Evolutionary conservation across 2,329 filamentous ascomycete species (phyloP).

Genomic region (Lachnellula suecica): DNA sequence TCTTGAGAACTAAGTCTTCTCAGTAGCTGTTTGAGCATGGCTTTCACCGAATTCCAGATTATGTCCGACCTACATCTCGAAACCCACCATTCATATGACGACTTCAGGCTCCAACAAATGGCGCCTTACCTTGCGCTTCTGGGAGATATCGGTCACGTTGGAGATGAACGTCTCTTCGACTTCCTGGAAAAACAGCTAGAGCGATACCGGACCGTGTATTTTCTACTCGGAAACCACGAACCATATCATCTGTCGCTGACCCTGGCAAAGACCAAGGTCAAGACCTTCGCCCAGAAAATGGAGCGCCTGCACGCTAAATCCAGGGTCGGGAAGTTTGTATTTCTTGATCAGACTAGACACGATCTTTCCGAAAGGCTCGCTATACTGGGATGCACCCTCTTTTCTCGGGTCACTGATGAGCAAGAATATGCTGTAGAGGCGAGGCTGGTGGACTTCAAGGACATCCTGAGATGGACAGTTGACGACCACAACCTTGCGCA

Average conservation of each 20-base stretch:
- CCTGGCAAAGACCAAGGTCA: slow-evolving; percentile 14
- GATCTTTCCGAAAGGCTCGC: slow-evolving; percentile 37
- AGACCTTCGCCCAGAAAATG: slow-evolving; percentile 2
- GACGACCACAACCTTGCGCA: slow-evolving; percentile 10
- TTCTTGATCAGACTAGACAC: slow-evolving; percentile 39
- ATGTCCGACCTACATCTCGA: slow-evolving; percentile 46
- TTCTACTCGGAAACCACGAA: slow-evolving; percentile 48
- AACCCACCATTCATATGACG: slow-evolving; percentile 38
- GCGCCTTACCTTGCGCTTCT: slow-evolving; percentile 46
- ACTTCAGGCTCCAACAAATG: slow-evolving; percentile 38
- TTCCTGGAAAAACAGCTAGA: slow-evolving; percentile 38
- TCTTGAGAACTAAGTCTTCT: no score
- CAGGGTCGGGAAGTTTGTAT: slow-evolving; percentile 32
- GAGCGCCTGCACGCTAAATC: background rate
- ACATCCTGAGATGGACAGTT: slow-evolving; percentile 10
- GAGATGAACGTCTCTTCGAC: slow-evolving; percentile 37
- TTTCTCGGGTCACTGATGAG: slow-evolving; percentile 43
- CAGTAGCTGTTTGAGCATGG: no score
- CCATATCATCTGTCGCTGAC: slow-evolving; percentile 39
- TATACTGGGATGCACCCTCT: slow-evolving; percentile 48
- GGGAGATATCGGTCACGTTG: slow-evolving; percentile 42
- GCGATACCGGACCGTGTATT: slow-evolving; percentile 41
- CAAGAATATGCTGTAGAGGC: slow-evolving; percentile 26
- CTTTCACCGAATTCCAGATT: no score
- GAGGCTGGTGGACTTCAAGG: slow-evolving; percentile 11